Conservation (phyloP, 352 stramenopile genomes). For the Pythium vanterpoolii region DNA sequence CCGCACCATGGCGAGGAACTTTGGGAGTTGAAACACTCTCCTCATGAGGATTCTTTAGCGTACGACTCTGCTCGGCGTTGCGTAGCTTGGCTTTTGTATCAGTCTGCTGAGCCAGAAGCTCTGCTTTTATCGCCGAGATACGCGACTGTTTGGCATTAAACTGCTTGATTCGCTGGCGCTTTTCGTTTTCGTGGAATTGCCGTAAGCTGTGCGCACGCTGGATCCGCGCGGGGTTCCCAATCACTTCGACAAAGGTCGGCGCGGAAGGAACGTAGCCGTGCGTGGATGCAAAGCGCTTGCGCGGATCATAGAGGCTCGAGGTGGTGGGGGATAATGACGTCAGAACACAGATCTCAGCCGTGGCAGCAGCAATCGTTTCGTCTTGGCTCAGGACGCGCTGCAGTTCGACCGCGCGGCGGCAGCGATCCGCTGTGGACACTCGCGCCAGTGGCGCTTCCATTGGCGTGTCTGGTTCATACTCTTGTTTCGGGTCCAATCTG, state of each 20-base stretch:
- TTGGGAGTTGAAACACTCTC: background rate
- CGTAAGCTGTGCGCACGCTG: slow-evolving; percentile 8
- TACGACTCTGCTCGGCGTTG: background rate
- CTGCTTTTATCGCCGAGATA: background rate
- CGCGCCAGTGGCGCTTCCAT: slow-evolving; percentile 7
- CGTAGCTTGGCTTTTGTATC: slow-evolving; percentile 13
- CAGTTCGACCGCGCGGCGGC: slow-evolving; percentile 4
- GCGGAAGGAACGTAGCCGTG: slow-evolving; percentile 7
- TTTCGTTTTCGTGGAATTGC: slow-evolving; percentile 18
- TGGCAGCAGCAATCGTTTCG: background rate
- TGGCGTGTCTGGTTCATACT: slow-evolving; percentile 1
- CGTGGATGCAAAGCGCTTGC: slow-evolving; percentile 3
- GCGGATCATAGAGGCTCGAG: background rate
- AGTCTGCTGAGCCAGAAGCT: slow-evolving; percentile 14
- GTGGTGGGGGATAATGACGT: background rate
- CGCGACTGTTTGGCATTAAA: slow-evolving; percentile 7
- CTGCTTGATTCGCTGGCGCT: slow-evolving; percentile 1
- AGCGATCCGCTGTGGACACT: slow-evolving; percentile 12
- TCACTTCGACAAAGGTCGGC: slow-evolving; percentile 17
- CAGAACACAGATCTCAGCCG: background rate
- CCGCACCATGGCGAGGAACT: background rate
- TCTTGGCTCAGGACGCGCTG: slow-evolving; percentile 9
- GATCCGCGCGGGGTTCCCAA: slow-evolving; percentile 11
- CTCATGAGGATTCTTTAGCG: background rate
- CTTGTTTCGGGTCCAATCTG: background rate